Evolutionary conservation across 306 rosid species (phyloP).

Genomic region (Albizia julibrissin): DNA sequence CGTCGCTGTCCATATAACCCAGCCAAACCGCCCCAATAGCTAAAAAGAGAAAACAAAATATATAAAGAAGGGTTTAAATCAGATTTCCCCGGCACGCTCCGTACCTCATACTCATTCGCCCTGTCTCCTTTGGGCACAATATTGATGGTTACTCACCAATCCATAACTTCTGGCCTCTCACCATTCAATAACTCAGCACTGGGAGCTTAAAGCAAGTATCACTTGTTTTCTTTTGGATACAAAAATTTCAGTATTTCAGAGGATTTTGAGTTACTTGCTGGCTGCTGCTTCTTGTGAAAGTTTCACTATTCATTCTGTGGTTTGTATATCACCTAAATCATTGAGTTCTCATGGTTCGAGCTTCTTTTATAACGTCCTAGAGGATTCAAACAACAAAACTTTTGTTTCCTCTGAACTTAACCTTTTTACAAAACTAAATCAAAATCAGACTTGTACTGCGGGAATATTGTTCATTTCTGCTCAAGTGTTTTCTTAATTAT

Average conservation of each 20-base stretch:
- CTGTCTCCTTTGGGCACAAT: background rate
- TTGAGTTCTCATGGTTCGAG: background rate
- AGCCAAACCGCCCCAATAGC: background rate
- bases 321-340: background rate
- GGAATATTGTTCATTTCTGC: background rate
- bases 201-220: background rate
- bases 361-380: background rate
- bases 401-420: background rate
- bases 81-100: too few species aligned
- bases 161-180: background rate
- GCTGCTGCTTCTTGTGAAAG: too few species aligned
- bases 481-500: background rate
- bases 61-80: too few species aligned
- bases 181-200: background rate
- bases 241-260: background rate
- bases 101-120: too few species aligned
- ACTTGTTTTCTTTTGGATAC: background rate
- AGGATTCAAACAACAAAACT: background rate
- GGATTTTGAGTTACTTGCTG: background rate
- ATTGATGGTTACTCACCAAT: background rate
- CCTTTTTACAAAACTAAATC: slow-evolving; percentile 8
- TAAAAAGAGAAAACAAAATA: background rate
- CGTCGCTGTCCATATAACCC: background rate
- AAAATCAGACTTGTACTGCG: background rate
- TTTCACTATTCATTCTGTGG: background rate